phyloP scores from a whole-genome alignment of 2,329 filamentous ascomycete species.

The Hymenoscyphus infarciens region DNA sequence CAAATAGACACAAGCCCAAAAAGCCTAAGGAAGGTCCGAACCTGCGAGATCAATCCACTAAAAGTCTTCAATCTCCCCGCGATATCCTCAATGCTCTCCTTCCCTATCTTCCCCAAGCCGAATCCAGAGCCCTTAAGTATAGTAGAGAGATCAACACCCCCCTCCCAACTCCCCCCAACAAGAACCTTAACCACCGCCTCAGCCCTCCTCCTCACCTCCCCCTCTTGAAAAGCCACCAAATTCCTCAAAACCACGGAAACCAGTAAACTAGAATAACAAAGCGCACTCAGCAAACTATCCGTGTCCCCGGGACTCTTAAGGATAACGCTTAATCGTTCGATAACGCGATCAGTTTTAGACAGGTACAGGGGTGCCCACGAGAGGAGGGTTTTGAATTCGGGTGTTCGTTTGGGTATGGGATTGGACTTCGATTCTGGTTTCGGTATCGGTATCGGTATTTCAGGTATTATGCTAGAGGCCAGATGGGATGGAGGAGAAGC shows the following conservation, averaged over 20 bases:
- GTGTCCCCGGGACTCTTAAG: conserved; percentile 65
- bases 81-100: conserved; percentile 35
- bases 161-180: not conserved
- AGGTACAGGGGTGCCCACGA: conserved; percentile 35
- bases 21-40: conserved; percentile 68
- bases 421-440: conserved; percentile 8
- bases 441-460: not conserved
- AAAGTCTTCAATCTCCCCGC: conserved; percentile 55
- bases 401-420: conserved; percentile 18
- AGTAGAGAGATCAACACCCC: not conserved
- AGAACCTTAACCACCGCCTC: conserved; percentile 28
- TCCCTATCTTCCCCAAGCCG: conserved; percentile 16
- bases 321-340: conserved; percentile 57
- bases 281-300: conserved; percentile 65
- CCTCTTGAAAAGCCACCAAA: not conserved
- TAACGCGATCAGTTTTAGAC: conserved; percentile 32
- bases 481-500: conserved; percentile 15
- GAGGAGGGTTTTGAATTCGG: conserved; percentile 24
- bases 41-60: conserved; percentile 64
- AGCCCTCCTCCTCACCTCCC: conserved; percentile 42
- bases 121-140: not conserved
- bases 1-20: conserved; percentile 76
- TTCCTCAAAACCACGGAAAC: not conserved
- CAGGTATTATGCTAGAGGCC: not conserved
- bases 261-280: conserved; percentile 64